Percentiles rank a stretch among this genome's conserved stretches.
These are phyloP conservation scores for Petunia hybrid DNA, from an alignment of 305 asterid species.

Conservation along the genomic window DNA sequence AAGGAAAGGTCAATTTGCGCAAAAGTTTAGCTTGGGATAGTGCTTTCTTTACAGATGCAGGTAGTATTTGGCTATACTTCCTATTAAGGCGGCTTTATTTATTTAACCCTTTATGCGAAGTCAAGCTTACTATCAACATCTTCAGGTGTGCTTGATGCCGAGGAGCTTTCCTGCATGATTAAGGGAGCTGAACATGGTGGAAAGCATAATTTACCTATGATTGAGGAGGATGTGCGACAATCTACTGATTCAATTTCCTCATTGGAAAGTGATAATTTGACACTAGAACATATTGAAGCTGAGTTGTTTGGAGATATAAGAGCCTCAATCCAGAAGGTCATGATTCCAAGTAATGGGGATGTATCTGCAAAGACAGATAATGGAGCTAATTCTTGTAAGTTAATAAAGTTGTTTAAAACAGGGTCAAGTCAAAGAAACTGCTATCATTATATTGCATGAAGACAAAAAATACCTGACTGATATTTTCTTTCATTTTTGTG, in stretches of 20 bases:
- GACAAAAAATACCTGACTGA: neutral
- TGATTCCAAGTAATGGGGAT: slow-evolving; percentile 44
- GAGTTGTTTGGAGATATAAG: slow-evolving; percentile 92
- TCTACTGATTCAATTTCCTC: slow-evolving; percentile 86
- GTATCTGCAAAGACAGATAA: slow-evolving; percentile 45
- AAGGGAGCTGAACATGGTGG: slow-evolving; percentile 58
- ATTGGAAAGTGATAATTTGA: slow-evolving; percentile 73
- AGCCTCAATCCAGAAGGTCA: slow-evolving; percentile 92
- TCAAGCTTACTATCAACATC: slow-evolving; percentile 25
- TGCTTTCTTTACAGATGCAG: slow-evolving; percentile 96
- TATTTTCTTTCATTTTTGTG: neutral
- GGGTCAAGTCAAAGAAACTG: neutral
- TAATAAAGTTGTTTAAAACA: slow-evolving; percentile 13
- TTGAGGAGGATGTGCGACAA: slow-evolving; percentile 76
- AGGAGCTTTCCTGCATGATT: slow-evolving; percentile 82
- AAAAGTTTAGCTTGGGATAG: slow-evolving; percentile 98
- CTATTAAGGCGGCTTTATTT: neutral
- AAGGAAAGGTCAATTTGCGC: slow-evolving; percentile 83
- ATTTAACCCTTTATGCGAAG: neutral
- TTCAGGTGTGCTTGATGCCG: slow-evolving; percentile 89
- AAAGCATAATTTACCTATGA: slow-evolving; percentile 61
- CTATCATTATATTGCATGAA: neutral
- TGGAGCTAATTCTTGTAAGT: slow-evolving; percentile 64
- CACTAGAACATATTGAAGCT: slow-evolving; percentile 71
- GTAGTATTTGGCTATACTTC: slow-evolving; percentile 45